phyloP scores from a whole-genome alignment of 805 yeast genomes.

The Ogataea polymorpha region DNA sequence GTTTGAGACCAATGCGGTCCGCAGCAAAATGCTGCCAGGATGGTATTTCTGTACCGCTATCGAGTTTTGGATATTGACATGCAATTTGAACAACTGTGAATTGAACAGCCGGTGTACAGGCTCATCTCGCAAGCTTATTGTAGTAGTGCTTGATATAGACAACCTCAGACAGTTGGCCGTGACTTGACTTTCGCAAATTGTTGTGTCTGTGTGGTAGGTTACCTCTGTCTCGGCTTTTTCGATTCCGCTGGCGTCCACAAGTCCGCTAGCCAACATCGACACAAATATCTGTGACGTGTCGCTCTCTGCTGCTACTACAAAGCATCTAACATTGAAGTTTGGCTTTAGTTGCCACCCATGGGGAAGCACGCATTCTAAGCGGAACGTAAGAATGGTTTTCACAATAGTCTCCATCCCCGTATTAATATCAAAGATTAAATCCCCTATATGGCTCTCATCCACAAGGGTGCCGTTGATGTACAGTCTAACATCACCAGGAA shows the following conservation, averaged over 20 bases:
- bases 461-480: constrained; percentile 1
- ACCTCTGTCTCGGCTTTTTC: constrained; percentile 9
- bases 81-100: constrained; percentile 13
- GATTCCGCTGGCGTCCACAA: constrained; percentile 11
- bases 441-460: constrained; percentile 7
- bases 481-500: constrained; percentile 4
- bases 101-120: constrained; percentile 7
- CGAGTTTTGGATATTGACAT: constrained; percentile 7
- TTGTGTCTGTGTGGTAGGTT: constrained; percentile 14
- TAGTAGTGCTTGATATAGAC: constrained; percentile 10
- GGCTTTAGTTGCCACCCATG: constrained; percentile 11
- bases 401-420: constrained; percentile 1
- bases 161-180: constrained; percentile 1
- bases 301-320: constrained; percentile 10
- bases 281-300: constrained; percentile 13
- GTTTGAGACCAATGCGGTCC: constrained; percentile 14
- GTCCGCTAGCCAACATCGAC: constrained; percentile 12
- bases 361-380: constrained; percentile 7
- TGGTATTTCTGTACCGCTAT: constrained; percentile 14
- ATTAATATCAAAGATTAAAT: constrained; percentile 8
- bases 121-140: constrained; percentile 6
- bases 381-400: constrained; percentile 8
- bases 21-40: constrained; percentile 10
- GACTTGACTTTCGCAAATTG: constrained; percentile 2
- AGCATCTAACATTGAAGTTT: constrained; percentile 11